Conservation (phyloP, 768 basidiomycete species). For the Mycena metata region DNA sequence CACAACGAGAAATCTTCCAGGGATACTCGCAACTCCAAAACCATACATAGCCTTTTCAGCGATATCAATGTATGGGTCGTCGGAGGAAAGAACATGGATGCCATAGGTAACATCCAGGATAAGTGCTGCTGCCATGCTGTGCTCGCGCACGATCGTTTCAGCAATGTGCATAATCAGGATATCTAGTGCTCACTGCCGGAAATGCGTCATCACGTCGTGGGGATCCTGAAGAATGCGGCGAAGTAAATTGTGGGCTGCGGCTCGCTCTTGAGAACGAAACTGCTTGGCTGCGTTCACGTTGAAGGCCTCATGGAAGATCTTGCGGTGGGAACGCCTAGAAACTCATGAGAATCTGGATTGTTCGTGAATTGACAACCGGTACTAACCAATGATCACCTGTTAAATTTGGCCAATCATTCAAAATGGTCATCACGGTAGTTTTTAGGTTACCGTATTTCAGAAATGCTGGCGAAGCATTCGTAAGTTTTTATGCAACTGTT, state of each 20-base stretch:
- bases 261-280: constrained; percentile 41
- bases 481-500: neutral
- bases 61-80: too few relatives aligned
- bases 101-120: too few relatives aligned
- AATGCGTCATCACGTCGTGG: constrained; percentile 43
- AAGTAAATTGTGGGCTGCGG: constrained; percentile 42
- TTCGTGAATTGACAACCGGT: neutral
- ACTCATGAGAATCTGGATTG: neutral
- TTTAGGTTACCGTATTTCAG: constrained; percentile 37
- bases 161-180: too few relatives aligned
- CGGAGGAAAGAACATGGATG: too few relatives aligned
- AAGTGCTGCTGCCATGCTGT: too few relatives aligned
- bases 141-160: too few relatives aligned
- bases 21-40: too few relatives aligned
- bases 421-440: neutral
- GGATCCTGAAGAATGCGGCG: constrained; percentile 42
- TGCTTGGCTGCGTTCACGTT: constrained; percentile 33
- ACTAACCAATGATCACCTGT: constrained; percentile 39
- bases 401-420: neutral
- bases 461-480: constrained; percentile 9
- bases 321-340: constrained; percentile 43
- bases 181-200: constrained; percentile 40
- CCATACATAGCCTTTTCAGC: too few relatives aligned
- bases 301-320: constrained; percentile 43
- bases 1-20: too few relatives aligned